Percentiles rank a stretch among this genome's conserved stretches.
Evolutionary conservation across 345 rosid species (phyloP).

Genomic region (Hypericum androsaemum): DNA sequence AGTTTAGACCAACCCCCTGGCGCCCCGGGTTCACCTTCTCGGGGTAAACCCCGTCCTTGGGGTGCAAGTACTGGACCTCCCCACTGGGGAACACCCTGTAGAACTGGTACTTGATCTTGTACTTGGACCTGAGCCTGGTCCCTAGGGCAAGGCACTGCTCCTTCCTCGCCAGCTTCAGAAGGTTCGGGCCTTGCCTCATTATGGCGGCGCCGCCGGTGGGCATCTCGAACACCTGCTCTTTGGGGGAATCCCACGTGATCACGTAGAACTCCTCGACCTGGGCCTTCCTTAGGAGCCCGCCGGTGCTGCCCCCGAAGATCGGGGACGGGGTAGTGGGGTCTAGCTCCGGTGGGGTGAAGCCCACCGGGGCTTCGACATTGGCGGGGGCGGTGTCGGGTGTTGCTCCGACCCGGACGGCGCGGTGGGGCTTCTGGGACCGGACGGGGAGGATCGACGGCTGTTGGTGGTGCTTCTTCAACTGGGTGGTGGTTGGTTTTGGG

Average conservation of each 20-base stretch:
- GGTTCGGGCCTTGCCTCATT: slow-evolving; percentile 89
- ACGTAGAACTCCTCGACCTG: slow-evolving; percentile 91
- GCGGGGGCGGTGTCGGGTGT: slow-evolving; percentile 13
- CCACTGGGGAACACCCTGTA: slow-evolving; percentile 91
- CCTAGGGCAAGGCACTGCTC: slow-evolving; percentile 93
- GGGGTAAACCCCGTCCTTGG: slow-evolving; percentile 90
- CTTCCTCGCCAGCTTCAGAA: slow-evolving; percentile 88
- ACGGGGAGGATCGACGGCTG: slow-evolving; percentile 27
- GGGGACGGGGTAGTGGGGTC: slow-evolving; percentile 90
- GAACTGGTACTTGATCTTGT: slow-evolving; percentile 94
- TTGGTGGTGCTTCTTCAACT: slow-evolving; percentile 33
- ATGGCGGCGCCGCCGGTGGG: slow-evolving; percentile 92
- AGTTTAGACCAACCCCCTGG: slow-evolving; percentile 71
- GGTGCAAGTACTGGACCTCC: slow-evolving; percentile 89
- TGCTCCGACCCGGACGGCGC: slow-evolving; percentile 27
- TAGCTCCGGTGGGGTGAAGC: slow-evolving; percentile 73
- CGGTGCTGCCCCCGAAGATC: slow-evolving; percentile 82
- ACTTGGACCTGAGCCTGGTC: slow-evolving; percentile 84
- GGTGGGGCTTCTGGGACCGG: slow-evolving; percentile 30
- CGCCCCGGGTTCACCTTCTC: slow-evolving; percentile 91
- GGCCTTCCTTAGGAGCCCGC: slow-evolving; percentile 71
- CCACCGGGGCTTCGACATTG: slow-evolving; percentile 48
- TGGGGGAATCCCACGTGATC: slow-evolving; percentile 88
- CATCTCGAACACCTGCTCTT: slow-evolving; percentile 94
- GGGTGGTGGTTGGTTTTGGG: slow-evolving; percentile 37